Evolutionary conservation across 495 filamentous ascomycete genomes (phyloP).

Genomic region (Penicillium chermesinum): DNA sequence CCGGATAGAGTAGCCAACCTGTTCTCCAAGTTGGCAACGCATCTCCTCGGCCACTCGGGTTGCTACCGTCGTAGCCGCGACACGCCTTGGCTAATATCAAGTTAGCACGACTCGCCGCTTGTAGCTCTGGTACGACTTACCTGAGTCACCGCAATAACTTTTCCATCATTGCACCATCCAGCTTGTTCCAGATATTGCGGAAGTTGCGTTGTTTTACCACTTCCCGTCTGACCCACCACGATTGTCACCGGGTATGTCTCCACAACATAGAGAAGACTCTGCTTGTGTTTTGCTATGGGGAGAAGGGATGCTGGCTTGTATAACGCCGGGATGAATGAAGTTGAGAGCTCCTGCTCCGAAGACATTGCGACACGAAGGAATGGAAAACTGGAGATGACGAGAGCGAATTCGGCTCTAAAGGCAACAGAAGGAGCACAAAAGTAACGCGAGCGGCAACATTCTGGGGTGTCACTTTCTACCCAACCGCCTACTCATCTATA

Average conservation of each 20-base stretch:
- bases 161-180: constrained; percentile 82
- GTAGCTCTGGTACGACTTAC: constrained; percentile 41
- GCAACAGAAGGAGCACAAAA: too few species aligned
- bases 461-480: too few species aligned
- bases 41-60: constrained; percentile 88
- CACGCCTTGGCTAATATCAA: constrained; percentile 67
- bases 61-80: constrained; percentile 91
- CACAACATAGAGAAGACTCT: constrained; percentile 69
- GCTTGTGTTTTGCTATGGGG: constrained; percentile 70
- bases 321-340: constrained; percentile 66
- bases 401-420: too few species aligned
- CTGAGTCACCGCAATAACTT: constrained; percentile 86
- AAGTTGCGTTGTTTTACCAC: constrained; percentile 85
- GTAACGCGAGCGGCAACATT: constrained; percentile 3
- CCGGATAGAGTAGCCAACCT: constrained; percentile 93
- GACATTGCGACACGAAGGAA: constrained; percentile 30
- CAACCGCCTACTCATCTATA: too few species aligned
- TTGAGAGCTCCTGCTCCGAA: constrained; percentile 51
- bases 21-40: constrained; percentile 84
- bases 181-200: constrained; percentile 83
- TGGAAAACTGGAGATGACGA: background rate
- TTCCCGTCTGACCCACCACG: constrained; percentile 86
- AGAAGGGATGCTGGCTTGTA: constrained; percentile 73
- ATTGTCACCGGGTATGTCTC: constrained; percentile 76
- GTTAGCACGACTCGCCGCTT: constrained; percentile 11